phyloP scores from a whole-genome alignment of 352 stramenopile species.

The Phytophthora melonis region DNA sequence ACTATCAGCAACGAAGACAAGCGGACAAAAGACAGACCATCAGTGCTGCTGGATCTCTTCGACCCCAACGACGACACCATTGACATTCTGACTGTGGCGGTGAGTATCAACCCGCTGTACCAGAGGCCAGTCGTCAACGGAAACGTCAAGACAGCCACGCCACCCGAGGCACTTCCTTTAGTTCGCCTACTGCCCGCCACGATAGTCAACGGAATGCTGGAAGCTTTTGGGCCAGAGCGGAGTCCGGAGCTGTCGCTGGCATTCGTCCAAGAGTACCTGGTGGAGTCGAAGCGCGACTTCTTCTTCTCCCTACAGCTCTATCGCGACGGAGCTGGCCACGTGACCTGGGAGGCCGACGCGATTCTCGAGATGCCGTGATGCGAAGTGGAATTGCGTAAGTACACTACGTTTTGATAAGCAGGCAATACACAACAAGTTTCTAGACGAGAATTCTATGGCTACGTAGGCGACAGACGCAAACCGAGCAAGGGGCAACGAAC shows the following conservation, averaged over 20 bases:
- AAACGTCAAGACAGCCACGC: slow-evolving; percentile 20
- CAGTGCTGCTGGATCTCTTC: slow-evolving; percentile 32
- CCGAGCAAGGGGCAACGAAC: slow-evolving; percentile 17
- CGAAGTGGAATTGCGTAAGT: slow-evolving; percentile 7
- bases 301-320: slow-evolving; percentile 54
- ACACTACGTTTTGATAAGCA: slow-evolving; percentile 5
- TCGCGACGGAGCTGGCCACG: slow-evolving; percentile 22
- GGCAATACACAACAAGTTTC: slow-evolving; percentile 15
- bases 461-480: slow-evolving; percentile 15
- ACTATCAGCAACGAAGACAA: slow-evolving; percentile 12
- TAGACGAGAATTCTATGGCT: slow-evolving; percentile 8
- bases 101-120: slow-evolving; percentile 38
- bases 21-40: not conserved
- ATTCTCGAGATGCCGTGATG: slow-evolving; percentile 32
- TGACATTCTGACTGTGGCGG: slow-evolving; percentile 29
- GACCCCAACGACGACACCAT: slow-evolving; percentile 25
- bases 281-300: slow-evolving; percentile 11
- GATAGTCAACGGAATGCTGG: slow-evolving; percentile 33
- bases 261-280: slow-evolving; percentile 35
- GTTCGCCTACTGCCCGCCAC: slow-evolving; percentile 37
- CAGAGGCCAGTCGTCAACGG: slow-evolving; percentile 28
- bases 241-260: slow-evolving; percentile 31
- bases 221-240: slow-evolving; percentile 2
- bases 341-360: slow-evolving; percentile 46
- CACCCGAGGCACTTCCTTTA: slow-evolving; percentile 33